A percentile compares a stretch with the other conserved stretches of the same genome.
Evolutionary conservation across 1,284 basidiomycete genomes (phyloP).

Genomic region (Apiotrichum brassicae): DNA sequence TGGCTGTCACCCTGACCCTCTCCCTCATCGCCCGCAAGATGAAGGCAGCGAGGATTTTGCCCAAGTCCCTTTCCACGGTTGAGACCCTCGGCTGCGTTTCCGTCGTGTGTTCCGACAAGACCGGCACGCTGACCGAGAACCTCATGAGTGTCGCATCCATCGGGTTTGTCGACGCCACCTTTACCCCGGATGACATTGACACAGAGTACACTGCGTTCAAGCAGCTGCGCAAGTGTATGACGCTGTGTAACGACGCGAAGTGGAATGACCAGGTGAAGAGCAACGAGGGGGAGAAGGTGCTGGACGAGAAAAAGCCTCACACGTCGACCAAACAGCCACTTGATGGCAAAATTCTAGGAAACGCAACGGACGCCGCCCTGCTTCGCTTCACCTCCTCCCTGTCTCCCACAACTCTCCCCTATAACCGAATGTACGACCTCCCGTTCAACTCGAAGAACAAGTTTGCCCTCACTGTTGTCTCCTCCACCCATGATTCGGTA

Average conservation of each 20-base stretch:
- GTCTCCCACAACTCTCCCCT: constrained; percentile 36
- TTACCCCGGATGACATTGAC: constrained; percentile 31
- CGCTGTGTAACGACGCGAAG: constrained; percentile 58
- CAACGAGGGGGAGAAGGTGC: constrained; percentile 29
- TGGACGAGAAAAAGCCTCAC: no score
- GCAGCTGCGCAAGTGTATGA: constrained; percentile 10
- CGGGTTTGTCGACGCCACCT: constrained; percentile 45
- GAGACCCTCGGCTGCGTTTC: constrained; percentile 57
- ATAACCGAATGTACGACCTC: constrained; percentile 43
- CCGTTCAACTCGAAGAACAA: constrained; percentile 63
- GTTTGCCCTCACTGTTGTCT: constrained; percentile 34
- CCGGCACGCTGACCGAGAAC: constrained; percentile 52
- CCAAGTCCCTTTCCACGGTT: constrained; percentile 57
- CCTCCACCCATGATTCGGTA: constrained; percentile 6
- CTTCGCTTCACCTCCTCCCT: constrained; percentile 54
- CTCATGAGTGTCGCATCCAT: constrained; percentile 49
- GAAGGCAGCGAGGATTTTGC: constrained; percentile 55
- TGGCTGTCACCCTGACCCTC: constrained; percentile 49
- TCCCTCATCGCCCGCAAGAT: constrained; percentile 52
- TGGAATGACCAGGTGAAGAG: constrained; percentile 46
- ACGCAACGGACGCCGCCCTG: constrained; percentile 58
- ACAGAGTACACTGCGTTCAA: constrained; percentile 25
- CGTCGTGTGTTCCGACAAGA: constrained; percentile 58
- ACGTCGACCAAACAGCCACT: neutral
- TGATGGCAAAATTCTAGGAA: constrained; percentile 54